These are phyloP conservation scores for Aspergillus cavernicola DNA, from an alignment of 495 filamentous ascomycete genomes.

Conservation along the genomic window DNA sequence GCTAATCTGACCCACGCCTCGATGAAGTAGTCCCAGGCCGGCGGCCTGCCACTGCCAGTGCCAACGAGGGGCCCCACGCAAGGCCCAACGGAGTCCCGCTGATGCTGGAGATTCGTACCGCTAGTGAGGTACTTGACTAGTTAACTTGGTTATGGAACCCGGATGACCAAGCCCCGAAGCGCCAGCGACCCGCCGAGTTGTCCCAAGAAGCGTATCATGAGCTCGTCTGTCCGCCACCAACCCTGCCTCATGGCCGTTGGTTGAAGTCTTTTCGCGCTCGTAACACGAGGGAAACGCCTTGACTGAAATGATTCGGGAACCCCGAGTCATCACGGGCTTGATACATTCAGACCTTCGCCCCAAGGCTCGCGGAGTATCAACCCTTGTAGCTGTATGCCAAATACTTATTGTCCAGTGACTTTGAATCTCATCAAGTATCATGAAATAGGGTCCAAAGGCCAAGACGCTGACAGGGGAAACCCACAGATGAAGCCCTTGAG, in stretches of 20 bases:
- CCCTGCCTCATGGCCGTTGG: conserved; percentile 1
- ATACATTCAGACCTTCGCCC: background rate
- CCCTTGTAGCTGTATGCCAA: too few species aligned
- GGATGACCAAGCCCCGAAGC: conserved; percentile 10
- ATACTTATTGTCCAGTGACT: too few species aligned
- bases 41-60: too few species aligned
- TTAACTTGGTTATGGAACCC: conserved; percentile 11
- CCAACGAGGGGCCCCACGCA: background rate
- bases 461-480: background rate
- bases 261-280: background rate
- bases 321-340: background rate
- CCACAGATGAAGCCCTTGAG: background rate
- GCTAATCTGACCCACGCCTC: background rate
- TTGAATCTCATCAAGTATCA: too few species aligned
- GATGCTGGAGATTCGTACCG: background rate
- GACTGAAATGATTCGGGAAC: background rate
- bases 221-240: conserved; percentile 9
- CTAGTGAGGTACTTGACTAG: too few species aligned
- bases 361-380: background rate
- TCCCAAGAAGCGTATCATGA: background rate
- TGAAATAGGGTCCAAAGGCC: background rate
- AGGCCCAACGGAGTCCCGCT: background rate
- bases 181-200: conserved; percentile 8
- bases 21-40: background rate
- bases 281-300: background rate